Base-by-base conservation (phyloP, 495 filamentous ascomycete genomes). In the Copromyces sp. region DNA sequence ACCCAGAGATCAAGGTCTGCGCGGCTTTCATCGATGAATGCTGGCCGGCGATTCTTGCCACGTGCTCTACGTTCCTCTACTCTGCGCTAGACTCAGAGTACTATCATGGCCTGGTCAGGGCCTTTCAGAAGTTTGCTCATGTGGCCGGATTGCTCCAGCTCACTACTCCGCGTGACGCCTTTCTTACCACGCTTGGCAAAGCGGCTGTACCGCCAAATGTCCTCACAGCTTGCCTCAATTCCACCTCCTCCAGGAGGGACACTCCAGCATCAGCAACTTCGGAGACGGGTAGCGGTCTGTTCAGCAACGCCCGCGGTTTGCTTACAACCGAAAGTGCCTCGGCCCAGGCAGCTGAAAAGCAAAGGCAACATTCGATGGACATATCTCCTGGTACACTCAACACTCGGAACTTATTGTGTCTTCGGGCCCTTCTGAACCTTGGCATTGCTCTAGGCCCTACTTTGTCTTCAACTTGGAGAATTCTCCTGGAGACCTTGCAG, bases 61-160 rank as follows among this genome's bases (percentile, higher is more conserved):
- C 94, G 1, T 98, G 93, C 75, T 98, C 95, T 0, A 98, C 95
- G 1, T 98, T 98, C 80, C 80, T 99, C 35, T 94, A 94, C 79
- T 94, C 96, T 24, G 89, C 94, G 0, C 82, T 99, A 11, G 95
- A 98, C 77, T 90, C 93, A n/a, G 95, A 97, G 47, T 97, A 94
- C 73, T 98, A 97, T 74, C 94, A 97, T 74, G 90, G 89, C 35
- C 86, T 99, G 3, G 94, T 99, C n/a, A 88, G 95, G 68, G 92
- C 94, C 0, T 95, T 98, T 75, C 95, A 99, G 77, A 97, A 97
- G 76, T 91, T 99, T 77, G 91, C 96, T 1, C 95, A 99, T 78
- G 95, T 98, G 9, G 93, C 95, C 29, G 95, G 95, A 16, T 84
- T 99, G 71, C 84, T 99, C 24, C 87, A 92, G 69, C 87, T 98